Base-by-base conservation (phyloP, 768 basidiomycete species). In the Hydnomerulius pinastri region DNA sequence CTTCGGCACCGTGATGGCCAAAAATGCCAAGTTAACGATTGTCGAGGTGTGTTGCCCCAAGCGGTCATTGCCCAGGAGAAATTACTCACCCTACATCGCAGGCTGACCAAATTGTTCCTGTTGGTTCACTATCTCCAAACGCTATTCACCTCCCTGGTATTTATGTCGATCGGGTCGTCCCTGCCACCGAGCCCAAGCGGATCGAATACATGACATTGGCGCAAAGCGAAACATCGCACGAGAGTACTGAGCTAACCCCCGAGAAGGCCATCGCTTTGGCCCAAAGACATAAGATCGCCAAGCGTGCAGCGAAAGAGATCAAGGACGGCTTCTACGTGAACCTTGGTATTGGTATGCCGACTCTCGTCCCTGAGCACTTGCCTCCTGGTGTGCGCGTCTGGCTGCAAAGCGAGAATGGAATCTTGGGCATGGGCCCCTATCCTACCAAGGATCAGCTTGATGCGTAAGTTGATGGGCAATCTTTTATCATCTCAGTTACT, bases 371-470 rank as follows among this genome's bases (percentile, higher is more conserved):
- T 0, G 89, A 90, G 60, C 83, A 86, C 67, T 67, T 92, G 36
- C 80, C 81, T 40, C 77, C 82, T 50, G 85, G 81, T 46, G 83
- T 92, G 9, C 79, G 77, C 43, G 91, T 94, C n/a, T 92, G 89
- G 88, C 61, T 91, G 64, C 92, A 94, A 68, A 92, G 90, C 64
- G 92, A 94, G 74, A 94, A 94, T 54, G 92, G 92, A 28, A 85
- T 94, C 52, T 73, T 94, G 50, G 90, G 90, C 40, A 88, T 88
- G 90, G 88, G 88, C 0, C 92, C 92, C n/a, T 92, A 92, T 61
- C 92, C 92, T 21, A 88, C 87, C 5, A 74, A 82, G 69, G 79
- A 88, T 43, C 76, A 91, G 64, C 75, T 92, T 8, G 90, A 93
- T 62, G 81, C 90, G 90, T 91, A 52, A 73, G 87, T 74, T 39